A percentile compares a stretch with the other conserved stretches of the same genome.
phyloP scores from a whole-genome alignment of 495 filamentous ascomycete species.

The Gamarada debralockiae region DNA sequence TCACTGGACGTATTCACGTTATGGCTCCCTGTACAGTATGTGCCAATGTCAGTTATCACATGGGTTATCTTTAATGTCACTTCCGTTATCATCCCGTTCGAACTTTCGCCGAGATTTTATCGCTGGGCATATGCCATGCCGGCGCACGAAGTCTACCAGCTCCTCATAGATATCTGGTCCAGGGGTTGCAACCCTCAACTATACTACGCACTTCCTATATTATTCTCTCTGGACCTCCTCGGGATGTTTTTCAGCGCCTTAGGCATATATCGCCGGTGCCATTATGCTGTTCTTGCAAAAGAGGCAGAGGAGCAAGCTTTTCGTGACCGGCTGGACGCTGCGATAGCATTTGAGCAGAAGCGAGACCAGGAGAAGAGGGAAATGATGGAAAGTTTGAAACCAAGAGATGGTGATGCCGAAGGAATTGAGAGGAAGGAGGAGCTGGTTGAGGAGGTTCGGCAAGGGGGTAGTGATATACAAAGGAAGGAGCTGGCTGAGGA shows the following conservation, averaged over 20 bases:
- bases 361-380: conserved; percentile 14
- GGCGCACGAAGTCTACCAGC: conserved; percentile 40
- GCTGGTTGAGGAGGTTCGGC: too few species aligned
- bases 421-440: too few species aligned
- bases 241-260: conserved; percentile 27
- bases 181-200: conserved; percentile 43
- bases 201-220: conserved; percentile 36
- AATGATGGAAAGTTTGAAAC: not conserved
- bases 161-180: conserved; percentile 45
- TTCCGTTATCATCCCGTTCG: conserved; percentile 43
- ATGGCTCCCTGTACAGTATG: conserved; percentile 36
- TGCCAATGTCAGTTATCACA: conserved; percentile 43
- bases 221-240: conserved; percentile 39
- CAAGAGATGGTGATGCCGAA: too few species aligned
- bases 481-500: too few species aligned
- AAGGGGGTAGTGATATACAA: too few species aligned
- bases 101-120: conserved; percentile 43
- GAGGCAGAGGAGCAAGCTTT: conserved; percentile 28
- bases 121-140: conserved; percentile 43
- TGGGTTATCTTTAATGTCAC: conserved; percentile 48
- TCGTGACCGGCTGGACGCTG: conserved; percentile 25
- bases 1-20: conserved; percentile 43
- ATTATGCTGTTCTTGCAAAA: conserved; percentile 31
- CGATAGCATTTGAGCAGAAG: conserved; percentile 23
- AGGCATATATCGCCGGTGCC: conserved; percentile 38